A percentile compares a stretch with the other conserved stretches of the same genome.
phyloP scores from a whole-genome alignment of 208 protist species.

The Entamoeba histolytica region DNA sequence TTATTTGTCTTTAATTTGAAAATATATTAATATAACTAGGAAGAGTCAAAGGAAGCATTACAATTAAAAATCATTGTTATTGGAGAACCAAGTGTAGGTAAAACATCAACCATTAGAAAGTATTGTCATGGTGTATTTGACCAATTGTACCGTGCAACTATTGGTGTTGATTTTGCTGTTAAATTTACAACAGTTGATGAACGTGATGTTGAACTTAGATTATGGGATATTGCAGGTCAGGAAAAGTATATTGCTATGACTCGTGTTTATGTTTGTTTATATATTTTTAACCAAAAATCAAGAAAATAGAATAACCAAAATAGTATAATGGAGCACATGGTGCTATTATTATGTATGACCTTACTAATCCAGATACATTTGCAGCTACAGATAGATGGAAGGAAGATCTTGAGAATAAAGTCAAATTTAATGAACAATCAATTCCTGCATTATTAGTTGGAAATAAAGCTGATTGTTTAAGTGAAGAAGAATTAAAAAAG shows the following conservation, averaged over 20 bases:
- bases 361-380: background rate
- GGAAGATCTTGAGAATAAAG: background rate
- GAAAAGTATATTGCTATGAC: background rate
- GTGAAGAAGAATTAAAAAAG: background rate
- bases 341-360: background rate
- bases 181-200: background rate
- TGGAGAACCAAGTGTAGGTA: background rate
- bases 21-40: background rate
- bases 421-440: background rate
- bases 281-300: background rate
- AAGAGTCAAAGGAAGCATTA: background rate
- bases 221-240: background rate
- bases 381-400: background rate
- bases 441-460: background rate
- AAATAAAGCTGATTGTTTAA: background rate
- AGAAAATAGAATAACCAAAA: background rate
- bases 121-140: background rate
- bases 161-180: background rate
- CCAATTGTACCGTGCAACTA: background rate
- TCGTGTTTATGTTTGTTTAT: background rate
- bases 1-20: too few relatives aligned
- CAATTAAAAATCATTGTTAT: background rate
- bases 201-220: background rate
- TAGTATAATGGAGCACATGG: background rate
- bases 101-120: background rate